Conservation (phyloP, 2,329 filamentous ascomycete species). For the Juglanconis sp. region DNA sequence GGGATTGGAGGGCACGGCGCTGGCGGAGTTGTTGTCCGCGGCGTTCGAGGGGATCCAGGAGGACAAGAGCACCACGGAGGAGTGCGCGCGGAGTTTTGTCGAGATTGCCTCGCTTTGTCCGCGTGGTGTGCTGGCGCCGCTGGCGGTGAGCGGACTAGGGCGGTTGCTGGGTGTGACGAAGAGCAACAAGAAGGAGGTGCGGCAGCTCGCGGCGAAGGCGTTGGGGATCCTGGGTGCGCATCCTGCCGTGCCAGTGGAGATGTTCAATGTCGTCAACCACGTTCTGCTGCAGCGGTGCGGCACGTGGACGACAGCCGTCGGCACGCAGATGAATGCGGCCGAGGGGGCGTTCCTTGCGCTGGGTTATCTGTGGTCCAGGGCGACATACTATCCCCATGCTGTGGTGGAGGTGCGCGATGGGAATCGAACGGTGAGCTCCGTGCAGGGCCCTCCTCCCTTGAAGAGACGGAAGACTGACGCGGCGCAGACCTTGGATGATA, state of each 20-base stretch:
- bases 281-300: slow-evolving; percentile 49
- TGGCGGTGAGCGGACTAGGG: slow-evolving; percentile 47
- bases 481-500: background rate
- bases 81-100: slow-evolving; percentile 50
- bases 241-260: slow-evolving; percentile 27
- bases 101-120: slow-evolving; percentile 51
- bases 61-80: slow-evolving; percentile 40
- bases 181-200: slow-evolving; percentile 69
- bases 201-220: slow-evolving; percentile 64
- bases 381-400: slow-evolving; percentile 37
- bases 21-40: slow-evolving; percentile 47
- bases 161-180: slow-evolving; percentile 57
- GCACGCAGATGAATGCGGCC: slow-evolving; percentile 40
- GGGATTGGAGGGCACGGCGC: slow-evolving; percentile 33
- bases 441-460: background rate
- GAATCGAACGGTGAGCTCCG: background rate
- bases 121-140: slow-evolving; percentile 29
- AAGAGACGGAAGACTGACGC: slow-evolving; percentile 9
- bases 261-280: slow-evolving; percentile 28
- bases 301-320: slow-evolving; percentile 50
- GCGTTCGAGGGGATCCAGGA: slow-evolving; percentile 56
- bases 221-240: slow-evolving; percentile 78
- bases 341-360: slow-evolving; percentile 47
- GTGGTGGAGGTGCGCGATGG: background rate
- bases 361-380: slow-evolving; percentile 41